Evolutionary conservation across 2,329 filamentous ascomycete genomes (phyloP).

Genomic region (Fusarium musae): DNA sequence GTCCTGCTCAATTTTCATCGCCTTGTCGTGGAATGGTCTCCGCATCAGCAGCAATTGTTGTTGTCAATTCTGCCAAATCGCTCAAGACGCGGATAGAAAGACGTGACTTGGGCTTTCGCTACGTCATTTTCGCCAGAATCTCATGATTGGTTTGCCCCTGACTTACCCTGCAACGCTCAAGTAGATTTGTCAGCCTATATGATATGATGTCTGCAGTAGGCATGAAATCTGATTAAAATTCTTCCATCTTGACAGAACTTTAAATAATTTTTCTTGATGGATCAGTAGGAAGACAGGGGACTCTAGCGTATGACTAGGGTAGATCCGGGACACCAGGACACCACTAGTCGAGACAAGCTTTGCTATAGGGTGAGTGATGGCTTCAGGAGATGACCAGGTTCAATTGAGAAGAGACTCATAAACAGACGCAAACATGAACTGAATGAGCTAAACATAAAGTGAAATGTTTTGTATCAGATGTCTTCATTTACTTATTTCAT

Average conservation of each 20-base stretch:
- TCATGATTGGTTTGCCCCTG: background rate
- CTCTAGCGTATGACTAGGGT: background rate
- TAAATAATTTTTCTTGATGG: background rate
- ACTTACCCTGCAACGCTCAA: background rate
- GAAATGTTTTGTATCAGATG: too few species aligned
- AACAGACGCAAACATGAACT: accelerated
- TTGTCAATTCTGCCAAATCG: conserved; percentile 18
- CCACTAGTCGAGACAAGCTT: background rate
- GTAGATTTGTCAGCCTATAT: background rate
- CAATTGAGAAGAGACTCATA: background rate
- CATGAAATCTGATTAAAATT: background rate
- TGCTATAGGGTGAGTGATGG: background rate
- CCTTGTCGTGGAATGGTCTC: conserved; percentile 19
- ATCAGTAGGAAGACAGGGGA: background rate
- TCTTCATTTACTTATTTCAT: background rate
- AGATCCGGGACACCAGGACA: background rate
- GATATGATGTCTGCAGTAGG: accelerated
- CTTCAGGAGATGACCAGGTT: accelerated
- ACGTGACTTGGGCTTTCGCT: background rate
- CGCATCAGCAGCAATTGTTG: conserved; percentile 4
- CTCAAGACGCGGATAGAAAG: conserved; percentile 9
- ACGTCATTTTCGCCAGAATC: conserved; percentile 5
- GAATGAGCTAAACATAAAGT: background rate
- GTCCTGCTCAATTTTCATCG: background rate
- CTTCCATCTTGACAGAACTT: background rate